Percentiles rank a stretch among this genome's conserved stretches.
Evolutionary conservation across 805 yeast genomes (phyloP).

Genomic region (Metschnikowia arizonensis): DNA sequence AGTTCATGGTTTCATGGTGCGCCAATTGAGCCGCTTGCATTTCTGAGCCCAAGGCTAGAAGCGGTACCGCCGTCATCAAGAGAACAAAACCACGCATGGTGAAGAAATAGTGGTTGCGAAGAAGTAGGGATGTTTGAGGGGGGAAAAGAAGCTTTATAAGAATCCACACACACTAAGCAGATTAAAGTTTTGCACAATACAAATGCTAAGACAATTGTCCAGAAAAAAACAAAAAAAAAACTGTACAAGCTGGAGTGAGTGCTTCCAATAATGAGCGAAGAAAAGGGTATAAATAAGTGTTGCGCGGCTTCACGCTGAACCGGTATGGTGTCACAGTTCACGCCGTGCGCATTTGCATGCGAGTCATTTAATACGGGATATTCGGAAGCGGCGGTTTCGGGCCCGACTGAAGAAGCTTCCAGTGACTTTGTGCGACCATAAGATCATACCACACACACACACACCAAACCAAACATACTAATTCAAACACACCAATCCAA

Average conservation of each 20-base stretch:
- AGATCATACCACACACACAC: too few species aligned
- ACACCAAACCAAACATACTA: too few species aligned
- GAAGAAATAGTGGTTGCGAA: background rate
- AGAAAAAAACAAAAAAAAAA: too few species aligned
- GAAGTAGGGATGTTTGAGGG: too few species aligned
- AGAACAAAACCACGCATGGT: slow-evolving; percentile 1
- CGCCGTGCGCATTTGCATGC: slow-evolving; percentile 7
- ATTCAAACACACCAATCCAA: too few species aligned
- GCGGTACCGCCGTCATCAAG: slow-evolving; percentile 1
- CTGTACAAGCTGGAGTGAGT: background rate
- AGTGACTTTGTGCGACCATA: too few species aligned
- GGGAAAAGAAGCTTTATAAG: too few species aligned
- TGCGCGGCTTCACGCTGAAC: slow-evolving; percentile 1
- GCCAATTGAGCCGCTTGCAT: background rate
- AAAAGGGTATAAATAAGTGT: slow-evolving; percentile 1
- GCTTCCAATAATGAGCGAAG: background rate
- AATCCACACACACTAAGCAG: too few species aligned
- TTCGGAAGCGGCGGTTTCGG: slow-evolving; percentile 3
- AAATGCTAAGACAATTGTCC: background rate
- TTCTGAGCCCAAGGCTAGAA: background rate
- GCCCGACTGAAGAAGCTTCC: background rate
- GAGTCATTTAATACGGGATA: slow-evolving; percentile 4
- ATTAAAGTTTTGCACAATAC: too few species aligned
- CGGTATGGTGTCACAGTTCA: background rate
- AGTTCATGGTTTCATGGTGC: background rate